These are phyloP conservation scores for Fusarium sp. DNA, from an alignment of 2,329 filamentous ascomycete species.

Conservation along the genomic window DNA sequence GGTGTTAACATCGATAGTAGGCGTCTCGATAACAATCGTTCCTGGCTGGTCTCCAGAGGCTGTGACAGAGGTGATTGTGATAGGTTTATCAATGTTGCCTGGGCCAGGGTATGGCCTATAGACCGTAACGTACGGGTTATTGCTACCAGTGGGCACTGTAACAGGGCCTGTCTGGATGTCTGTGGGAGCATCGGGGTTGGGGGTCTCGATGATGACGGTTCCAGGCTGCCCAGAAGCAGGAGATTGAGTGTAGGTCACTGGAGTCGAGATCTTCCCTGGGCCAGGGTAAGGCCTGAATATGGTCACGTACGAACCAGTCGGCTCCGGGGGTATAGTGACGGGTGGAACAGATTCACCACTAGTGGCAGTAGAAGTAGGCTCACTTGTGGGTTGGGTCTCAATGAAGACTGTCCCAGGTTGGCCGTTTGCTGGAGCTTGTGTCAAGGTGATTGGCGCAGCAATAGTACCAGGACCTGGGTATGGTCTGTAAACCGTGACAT, in stretches of 20 bases:
- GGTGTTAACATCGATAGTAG: conserved; percentile 21
- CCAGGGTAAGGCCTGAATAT: conserved; percentile 30
- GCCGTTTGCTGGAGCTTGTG: conserved; percentile 26
- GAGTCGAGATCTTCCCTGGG: conserved; percentile 19
- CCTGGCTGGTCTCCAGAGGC: conserved; percentile 24
- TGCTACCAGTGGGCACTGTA: conserved; percentile 18
- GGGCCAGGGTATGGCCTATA: conserved; percentile 32
- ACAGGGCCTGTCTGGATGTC: conserved; percentile 19
- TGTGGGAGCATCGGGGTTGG: conserved; percentile 22
- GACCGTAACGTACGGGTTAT: conserved; percentile 30
- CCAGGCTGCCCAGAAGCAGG: conserved; percentile 26
- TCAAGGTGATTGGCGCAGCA: conserved; percentile 32
- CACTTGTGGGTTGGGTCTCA: conserved; percentile 21
- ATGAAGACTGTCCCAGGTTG: conserved; percentile 36
- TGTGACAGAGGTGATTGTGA: conserved; percentile 28
- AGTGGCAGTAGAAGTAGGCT: not conserved
- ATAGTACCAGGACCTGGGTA: conserved; percentile 32
- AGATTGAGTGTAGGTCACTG: conserved; percentile 24
- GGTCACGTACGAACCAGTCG: conserved; percentile 28
- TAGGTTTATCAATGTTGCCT: conserved; percentile 28
- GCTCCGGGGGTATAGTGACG: conserved; percentile 22
- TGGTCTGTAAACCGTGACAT: conserved; percentile 33
- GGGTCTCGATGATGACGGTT: conserved; percentile 33
- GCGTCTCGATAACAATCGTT: conserved; percentile 34
- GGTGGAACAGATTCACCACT: conserved; percentile 1